Conservation (phyloP, 441 rosid genomes). For the Mallotus repandus region DNA sequence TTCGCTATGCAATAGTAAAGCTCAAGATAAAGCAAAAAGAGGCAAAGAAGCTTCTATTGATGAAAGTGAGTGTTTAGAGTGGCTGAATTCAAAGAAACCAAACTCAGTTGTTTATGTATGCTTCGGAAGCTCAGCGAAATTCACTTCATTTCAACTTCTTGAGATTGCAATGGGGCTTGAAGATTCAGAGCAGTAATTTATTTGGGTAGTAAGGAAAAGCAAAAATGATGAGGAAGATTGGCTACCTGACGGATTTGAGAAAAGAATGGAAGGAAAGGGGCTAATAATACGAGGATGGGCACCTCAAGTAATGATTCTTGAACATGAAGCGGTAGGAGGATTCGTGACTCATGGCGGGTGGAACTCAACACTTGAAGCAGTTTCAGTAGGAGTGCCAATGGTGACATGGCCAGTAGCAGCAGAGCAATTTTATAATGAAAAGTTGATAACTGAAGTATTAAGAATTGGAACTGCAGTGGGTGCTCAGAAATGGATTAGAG, state of each 20-base stretch:
- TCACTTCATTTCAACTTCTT: constrained; percentile 36
- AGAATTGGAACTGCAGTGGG: constrained; percentile 29
- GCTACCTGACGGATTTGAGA: constrained; percentile 55
- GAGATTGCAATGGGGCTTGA: constrained; percentile 62
- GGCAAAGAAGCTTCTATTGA: constrained; percentile 40
- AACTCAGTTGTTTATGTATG: constrained; percentile 59
- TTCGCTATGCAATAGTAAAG: constrained; percentile 41
- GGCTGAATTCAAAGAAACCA: constrained; percentile 56
- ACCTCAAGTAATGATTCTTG: too few species aligned
- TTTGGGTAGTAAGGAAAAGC: constrained; percentile 51
- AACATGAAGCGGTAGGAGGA: too few species aligned
- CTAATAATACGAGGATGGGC: constrained; percentile 42
- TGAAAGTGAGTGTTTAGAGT: constrained; percentile 48
- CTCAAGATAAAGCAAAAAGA: constrained; percentile 42
- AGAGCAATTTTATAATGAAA: too few species aligned
- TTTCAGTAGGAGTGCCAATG: too few species aligned
- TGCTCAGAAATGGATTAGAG: background rate
- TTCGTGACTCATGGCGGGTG: too few species aligned
- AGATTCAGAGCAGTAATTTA: constrained; percentile 47
- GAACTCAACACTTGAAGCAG: too few species aligned
- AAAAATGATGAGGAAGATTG: constrained; percentile 27
- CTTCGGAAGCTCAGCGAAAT: constrained; percentile 43
- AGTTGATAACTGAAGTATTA: too few species aligned
- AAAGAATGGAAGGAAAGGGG: constrained; percentile 48
- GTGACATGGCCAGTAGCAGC: too few species aligned